Conservation (phyloP, 2,329 filamentous ascomycete genomes). For the Apiospora arundinis region DNA sequence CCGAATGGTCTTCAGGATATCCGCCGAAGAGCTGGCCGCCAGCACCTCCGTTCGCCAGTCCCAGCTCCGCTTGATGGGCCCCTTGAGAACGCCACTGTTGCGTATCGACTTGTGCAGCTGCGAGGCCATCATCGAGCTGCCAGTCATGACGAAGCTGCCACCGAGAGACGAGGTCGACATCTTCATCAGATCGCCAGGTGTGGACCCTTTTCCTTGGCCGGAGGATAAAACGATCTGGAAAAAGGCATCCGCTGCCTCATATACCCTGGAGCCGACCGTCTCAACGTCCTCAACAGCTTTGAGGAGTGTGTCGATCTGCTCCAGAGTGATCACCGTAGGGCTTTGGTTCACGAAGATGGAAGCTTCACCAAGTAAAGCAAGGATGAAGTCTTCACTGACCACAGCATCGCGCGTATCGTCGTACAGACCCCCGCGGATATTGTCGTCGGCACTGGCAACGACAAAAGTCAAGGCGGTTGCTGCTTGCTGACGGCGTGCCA, state of each 20-base stretch:
- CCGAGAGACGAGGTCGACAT: slow-evolving; percentile 54
- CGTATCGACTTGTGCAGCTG: slow-evolving; percentile 65
- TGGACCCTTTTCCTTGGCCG: slow-evolving; percentile 67
- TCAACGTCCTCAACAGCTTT: slow-evolving; percentile 69
- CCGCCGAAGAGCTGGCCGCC: slow-evolving; percentile 65
- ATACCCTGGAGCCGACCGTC: slow-evolving; percentile 75
- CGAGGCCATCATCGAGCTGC: slow-evolving; percentile 73
- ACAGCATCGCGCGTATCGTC: slow-evolving; percentile 82
- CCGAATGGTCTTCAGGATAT: slow-evolving; percentile 76
- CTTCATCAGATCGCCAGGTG: slow-evolving; percentile 70
- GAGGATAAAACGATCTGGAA: slow-evolving; percentile 77
- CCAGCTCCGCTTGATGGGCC: slow-evolving; percentile 66
- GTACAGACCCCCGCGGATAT: slow-evolving; percentile 88
- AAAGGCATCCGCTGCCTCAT: slow-evolving; percentile 77
- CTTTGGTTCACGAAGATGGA: slow-evolving; percentile 74
- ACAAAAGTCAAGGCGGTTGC: slow-evolving; percentile 80
- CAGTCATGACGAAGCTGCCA: slow-evolving; percentile 71
- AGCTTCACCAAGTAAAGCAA: slow-evolving; percentile 83
- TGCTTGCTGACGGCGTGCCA: slow-evolving; percentile 70
- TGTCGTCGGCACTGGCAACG: slow-evolving; percentile 84
- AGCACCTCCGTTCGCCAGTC: slow-evolving; percentile 70
- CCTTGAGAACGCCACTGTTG: slow-evolving; percentile 40
- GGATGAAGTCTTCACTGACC: slow-evolving; percentile 85
- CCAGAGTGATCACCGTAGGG: slow-evolving; percentile 63
- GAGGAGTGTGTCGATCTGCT: slow-evolving; percentile 74